A percentile compares a stretch with the other conserved stretches of the same genome.
Evolutionary conservation across 768 basidiomycete species (phyloP).

Genomic region (Megacollybia marginata): DNA sequence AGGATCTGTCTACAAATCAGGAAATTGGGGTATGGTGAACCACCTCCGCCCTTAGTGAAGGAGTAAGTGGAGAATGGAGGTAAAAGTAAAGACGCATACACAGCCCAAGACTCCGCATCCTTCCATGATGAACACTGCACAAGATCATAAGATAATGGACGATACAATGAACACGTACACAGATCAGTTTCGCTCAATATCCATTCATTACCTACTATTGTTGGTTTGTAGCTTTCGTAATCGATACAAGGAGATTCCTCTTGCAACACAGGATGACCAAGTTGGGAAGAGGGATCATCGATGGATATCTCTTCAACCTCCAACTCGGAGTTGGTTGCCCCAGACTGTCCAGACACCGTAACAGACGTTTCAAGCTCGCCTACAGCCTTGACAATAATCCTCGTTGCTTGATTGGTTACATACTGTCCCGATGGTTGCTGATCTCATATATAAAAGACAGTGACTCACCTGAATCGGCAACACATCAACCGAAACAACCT

Average conservation of each 20-base stretch:
- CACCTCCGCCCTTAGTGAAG: slow-evolving; percentile 50
- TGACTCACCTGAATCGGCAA: slow-evolving; percentile 34
- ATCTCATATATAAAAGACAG: background rate
- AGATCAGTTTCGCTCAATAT: slow-evolving; percentile 29
- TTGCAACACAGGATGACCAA: slow-evolving; percentile 1
- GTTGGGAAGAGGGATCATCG: background rate
- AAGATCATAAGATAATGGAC: no score
- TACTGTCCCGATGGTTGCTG: slow-evolving; percentile 16
- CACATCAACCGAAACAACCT: slow-evolving; percentile 42
- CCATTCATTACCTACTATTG: slow-evolving; percentile 26
- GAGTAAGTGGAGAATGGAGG: slow-evolving; percentile 47
- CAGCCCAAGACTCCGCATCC: no score
- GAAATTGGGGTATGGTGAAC: slow-evolving; percentile 38
- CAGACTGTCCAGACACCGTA: slow-evolving; percentile 2
- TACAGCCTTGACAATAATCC: slow-evolving; percentile 47
- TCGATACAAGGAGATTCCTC: slow-evolving; percentile 7
- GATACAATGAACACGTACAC: slow-evolving; percentile 28
- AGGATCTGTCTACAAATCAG: slow-evolving; percentile 39
- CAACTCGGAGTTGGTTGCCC: background rate
- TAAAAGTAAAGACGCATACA: slow-evolving; percentile 9
- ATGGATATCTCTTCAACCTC: background rate
- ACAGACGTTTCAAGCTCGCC: slow-evolving; percentile 29
- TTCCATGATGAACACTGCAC: no score
- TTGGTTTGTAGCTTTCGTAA: slow-evolving; percentile 17
- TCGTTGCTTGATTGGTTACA: slow-evolving; percentile 29